phyloP scores from a whole-genome alignment of 768 basidiomycete genomes.

The Tulasnella calospora region DNA sequence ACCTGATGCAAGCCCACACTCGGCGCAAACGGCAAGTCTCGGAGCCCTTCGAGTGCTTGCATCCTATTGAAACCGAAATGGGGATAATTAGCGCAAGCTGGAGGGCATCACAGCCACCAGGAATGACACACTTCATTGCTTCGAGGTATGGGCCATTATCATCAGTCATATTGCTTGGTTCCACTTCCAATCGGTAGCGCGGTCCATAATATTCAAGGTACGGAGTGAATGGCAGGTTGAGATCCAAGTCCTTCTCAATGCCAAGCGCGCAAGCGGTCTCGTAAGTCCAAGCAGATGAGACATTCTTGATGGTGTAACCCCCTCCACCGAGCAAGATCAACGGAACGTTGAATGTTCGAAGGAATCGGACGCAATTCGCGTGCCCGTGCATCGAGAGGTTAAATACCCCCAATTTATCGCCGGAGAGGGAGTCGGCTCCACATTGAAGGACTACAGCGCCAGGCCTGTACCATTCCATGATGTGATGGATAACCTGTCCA shows the following conservation, averaged over 20 bases:
- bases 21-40: constrained; percentile 65
- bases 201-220: constrained; percentile 99
- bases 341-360: constrained; percentile 76
- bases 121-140: constrained; percentile 57
- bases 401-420: constrained; percentile 94
- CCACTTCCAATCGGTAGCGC: constrained; percentile 86
- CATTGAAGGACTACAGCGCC: constrained; percentile 89
- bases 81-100: constrained; percentile 41
- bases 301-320: constrained; percentile 96
- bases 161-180: constrained; percentile 91
- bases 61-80: constrained; percentile 29
- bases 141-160: constrained; percentile 78
- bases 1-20: constrained; percentile 83
- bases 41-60: constrained; percentile 47
- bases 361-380: constrained; percentile 81
- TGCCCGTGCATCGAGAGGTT: constrained; percentile 96
- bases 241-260: constrained; percentile 68
- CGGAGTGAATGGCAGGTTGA: constrained; percentile 75
- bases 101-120: constrained; percentile 2
- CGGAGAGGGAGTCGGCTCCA: constrained; percentile 90
- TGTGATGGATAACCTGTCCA: constrained; percentile 67
- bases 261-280: constrained; percentile 96
- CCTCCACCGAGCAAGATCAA: constrained; percentile 91
- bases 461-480: constrained; percentile 84
- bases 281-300: constrained; percentile 90